These are phyloP conservation scores for Coniferiporia weirii DNA, from an alignment of 1,284 basidiomycete genomes.

Conservation along the genomic window DNA sequence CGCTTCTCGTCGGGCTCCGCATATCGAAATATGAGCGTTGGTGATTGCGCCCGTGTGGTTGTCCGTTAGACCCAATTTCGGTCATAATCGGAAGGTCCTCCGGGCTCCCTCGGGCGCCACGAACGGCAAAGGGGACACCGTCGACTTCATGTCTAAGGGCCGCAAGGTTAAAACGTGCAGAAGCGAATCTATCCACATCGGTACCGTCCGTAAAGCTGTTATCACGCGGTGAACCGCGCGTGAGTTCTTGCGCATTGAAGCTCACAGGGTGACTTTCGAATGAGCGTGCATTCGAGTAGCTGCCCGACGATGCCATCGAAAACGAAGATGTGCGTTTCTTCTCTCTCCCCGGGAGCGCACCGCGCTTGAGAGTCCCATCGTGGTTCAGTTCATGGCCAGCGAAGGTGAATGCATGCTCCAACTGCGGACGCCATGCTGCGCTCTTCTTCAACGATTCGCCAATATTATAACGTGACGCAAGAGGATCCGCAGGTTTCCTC, in stretches of 20 bases:
- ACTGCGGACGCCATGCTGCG: constrained; percentile 25
- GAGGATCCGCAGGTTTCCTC: constrained; percentile 30
- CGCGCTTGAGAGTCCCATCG: background rate
- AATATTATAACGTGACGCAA: constrained; percentile 54
- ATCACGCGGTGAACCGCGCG: constrained; percentile 13
- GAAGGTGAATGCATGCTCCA: constrained; percentile 12
- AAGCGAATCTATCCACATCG: background rate
- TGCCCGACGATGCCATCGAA: background rate
- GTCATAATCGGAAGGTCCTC: background rate
- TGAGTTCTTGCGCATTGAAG: constrained; percentile 1
- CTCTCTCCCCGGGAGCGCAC: background rate
- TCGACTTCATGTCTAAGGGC: too few relatives aligned
- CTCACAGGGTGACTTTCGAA: constrained; percentile 5
- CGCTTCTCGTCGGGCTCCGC: background rate
- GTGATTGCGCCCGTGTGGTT: constrained; percentile 35
- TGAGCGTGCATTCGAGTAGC: background rate
- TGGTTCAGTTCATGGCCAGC: constrained; percentile 1
- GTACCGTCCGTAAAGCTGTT: background rate
- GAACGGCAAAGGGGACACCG: background rate
- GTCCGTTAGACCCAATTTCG: background rate
- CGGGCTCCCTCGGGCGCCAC: constrained; percentile 16
- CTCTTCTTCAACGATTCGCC: constrained; percentile 43
- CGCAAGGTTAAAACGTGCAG: background rate
- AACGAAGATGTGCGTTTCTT: background rate
- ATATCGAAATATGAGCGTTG: constrained; percentile 44